Conservation (phyloP, 2,329 filamentous ascomycete genomes). For the Fusarium clavum region DNA sequence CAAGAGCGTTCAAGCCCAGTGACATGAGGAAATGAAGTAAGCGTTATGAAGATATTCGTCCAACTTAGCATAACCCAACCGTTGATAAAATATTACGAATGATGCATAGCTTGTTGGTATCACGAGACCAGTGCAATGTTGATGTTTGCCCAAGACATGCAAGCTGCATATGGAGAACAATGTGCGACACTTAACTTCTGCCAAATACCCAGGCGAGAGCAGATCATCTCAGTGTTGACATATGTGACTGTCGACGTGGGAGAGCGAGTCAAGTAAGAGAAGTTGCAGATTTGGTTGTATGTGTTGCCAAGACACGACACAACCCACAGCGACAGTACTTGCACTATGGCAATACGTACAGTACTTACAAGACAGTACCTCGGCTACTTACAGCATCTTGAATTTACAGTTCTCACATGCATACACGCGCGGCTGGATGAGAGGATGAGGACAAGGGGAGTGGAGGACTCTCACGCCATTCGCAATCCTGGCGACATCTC, state of each 20-base stretch:
- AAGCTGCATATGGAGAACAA: neutral
- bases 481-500: slow-evolving; percentile 22
- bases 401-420: slow-evolving; percentile 35
- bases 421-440: slow-evolving; percentile 39
- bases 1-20: slow-evolving; percentile 12
- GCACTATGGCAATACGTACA: neutral
- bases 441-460: neutral
- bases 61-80: slow-evolving; percentile 14
- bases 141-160: neutral
- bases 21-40: slow-evolving; percentile 2
- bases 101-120: slow-evolving; percentile 17
- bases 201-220: neutral
- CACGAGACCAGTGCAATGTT: slow-evolving; percentile 19
- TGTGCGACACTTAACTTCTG: neutral
- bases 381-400: slow-evolving; percentile 14
- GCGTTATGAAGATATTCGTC: slow-evolving; percentile 26
- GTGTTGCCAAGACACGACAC: neutral
- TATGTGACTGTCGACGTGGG: neutral
- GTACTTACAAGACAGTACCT: slow-evolving; percentile 2
- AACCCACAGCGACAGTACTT: neutral
- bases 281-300: neutral
- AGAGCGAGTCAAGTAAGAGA: neutral
- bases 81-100: slow-evolving; percentile 2
- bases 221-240: neutral
- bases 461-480: slow-evolving; percentile 22